These are phyloP conservation scores for Plicaturopsis crispa DNA, from an alignment of 768 basidiomycete genomes.

Conservation along the genomic window DNA sequence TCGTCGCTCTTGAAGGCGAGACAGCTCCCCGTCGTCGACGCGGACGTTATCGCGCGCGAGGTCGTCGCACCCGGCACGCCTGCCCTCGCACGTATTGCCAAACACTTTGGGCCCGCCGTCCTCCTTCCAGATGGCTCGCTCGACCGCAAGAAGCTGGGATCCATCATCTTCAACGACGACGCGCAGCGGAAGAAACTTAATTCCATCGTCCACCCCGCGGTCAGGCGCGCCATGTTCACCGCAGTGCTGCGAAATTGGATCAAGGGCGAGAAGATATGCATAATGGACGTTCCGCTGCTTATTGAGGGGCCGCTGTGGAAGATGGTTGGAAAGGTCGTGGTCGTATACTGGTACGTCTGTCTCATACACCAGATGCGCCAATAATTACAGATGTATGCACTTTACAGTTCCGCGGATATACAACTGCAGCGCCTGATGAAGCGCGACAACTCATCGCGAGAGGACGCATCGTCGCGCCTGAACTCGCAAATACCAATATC, in stretches of 20 bases:
- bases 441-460: conserved; percentile 58
- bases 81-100: conserved; percentile 58
- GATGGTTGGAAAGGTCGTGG: conserved; percentile 75
- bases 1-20: conserved; percentile 62
- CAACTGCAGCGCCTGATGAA: conserved; percentile 79
- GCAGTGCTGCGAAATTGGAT: conserved; percentile 67
- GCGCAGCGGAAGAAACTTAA: conserved; percentile 69
- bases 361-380: too few species aligned
- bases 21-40: conserved; percentile 81
- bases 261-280: conserved; percentile 65
- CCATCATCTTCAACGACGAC: conserved; percentile 77
- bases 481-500: conserved; percentile 74
- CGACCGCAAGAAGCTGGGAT: conserved; percentile 77
- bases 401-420: conserved; percentile 63
- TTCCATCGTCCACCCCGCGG: conserved; percentile 84
- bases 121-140: conserved; percentile 64
- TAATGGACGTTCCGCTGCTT: conserved; percentile 88
- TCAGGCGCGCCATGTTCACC: conserved; percentile 71
- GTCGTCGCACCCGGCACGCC: conserved; percentile 82
- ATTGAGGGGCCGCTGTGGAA: conserved; percentile 85
- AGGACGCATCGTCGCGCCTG: conserved; percentile 69
- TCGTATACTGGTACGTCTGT: conserved; percentile 80
- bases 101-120: conserved; percentile 64
- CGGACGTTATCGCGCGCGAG: conserved; percentile 81
- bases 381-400: too few species aligned